These are phyloP conservation scores for Boletus coccyginus DNA, from an alignment of 768 basidiomycete species.

Conservation along the genomic window DNA sequence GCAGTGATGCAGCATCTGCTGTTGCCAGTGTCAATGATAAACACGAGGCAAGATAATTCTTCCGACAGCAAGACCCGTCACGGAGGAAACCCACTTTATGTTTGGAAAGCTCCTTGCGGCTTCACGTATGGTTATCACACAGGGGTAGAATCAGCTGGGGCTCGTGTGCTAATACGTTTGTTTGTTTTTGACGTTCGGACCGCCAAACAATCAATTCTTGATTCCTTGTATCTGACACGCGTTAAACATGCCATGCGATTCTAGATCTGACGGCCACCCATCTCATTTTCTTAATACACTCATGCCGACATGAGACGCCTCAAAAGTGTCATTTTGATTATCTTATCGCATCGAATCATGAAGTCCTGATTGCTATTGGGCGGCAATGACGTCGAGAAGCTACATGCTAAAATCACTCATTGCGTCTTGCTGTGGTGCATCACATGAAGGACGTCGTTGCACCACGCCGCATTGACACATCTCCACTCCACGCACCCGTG, in stretches of 20 bases:
- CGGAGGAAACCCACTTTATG: background rate
- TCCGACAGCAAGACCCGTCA: background rate
- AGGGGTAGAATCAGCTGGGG: background rate
- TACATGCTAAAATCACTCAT: conserved; percentile 13
- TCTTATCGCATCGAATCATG: conserved; percentile 28
- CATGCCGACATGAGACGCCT: background rate
- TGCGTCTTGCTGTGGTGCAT: conserved; percentile 1
- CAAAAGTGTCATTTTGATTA: conserved; percentile 2
- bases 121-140: background rate
- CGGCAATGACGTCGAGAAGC: conserved; percentile 12
- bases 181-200: conserved; percentile 7
- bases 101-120: conserved; percentile 23
- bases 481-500: conserved; percentile 13
- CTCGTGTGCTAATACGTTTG: conserved; percentile 17
- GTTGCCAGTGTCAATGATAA: conserved; percentile 10
- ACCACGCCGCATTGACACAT: conserved; percentile 4
- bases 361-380: conserved; percentile 10
- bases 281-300: background rate
- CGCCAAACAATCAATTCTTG: conserved; percentile 1
- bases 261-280: conserved; percentile 1
- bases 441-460: background rate
- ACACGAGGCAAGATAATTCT: conserved; percentile 22
- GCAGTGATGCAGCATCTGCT: conserved; percentile 12
- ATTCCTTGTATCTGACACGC: conserved; percentile 12
- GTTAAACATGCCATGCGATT: conserved; percentile 15